Percentiles rank a stretch among this genome's conserved stretches.
Evolutionary conservation across 202 grass and related monocot genomes (phyloP).

Genomic region (Eragrostis tef): DNA sequence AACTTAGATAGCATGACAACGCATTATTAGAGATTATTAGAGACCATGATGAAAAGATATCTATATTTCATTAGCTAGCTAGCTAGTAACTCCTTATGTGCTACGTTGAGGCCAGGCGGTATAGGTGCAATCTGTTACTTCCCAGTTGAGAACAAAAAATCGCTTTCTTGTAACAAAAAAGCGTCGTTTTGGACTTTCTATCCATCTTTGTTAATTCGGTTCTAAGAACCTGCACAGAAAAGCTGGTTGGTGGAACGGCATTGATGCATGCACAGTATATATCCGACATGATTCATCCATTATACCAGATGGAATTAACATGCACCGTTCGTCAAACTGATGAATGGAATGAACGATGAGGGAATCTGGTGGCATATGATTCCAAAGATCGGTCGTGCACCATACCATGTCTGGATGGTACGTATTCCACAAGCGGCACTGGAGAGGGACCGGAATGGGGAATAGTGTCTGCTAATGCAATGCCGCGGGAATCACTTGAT

Average conservation of each 20-base stretch:
- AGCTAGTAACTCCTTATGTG: background rate
- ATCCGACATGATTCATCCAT: constrained; percentile 18
- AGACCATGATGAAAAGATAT: background rate
- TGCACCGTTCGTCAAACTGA: constrained; percentile 21
- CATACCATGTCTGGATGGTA: constrained; percentile 28
- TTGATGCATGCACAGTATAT: constrained; percentile 36
- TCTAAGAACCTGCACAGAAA: constrained; percentile 1
- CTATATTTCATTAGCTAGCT: background rate
- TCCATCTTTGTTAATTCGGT: background rate
- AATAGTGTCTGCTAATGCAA: background rate
- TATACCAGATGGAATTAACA: background rate
- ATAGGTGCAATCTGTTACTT: background rate
- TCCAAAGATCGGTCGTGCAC: constrained; percentile 1
- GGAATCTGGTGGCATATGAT: constrained; percentile 32
- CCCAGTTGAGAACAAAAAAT: background rate
- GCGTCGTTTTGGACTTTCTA: background rate
- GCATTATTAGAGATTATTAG: too few species aligned
- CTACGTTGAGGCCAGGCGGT: background rate
- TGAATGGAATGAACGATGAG: background rate
- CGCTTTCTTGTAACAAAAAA: background rate
- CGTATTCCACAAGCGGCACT: constrained; percentile 23
- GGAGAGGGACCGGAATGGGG: background rate
- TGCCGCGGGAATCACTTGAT: background rate
- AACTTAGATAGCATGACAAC: background rate
- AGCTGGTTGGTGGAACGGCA: constrained; percentile 35